These are phyloP conservation scores for Thymus quinquecostatus DNA, from an alignment of 257 asterid species.

Conservation along the genomic window DNA sequence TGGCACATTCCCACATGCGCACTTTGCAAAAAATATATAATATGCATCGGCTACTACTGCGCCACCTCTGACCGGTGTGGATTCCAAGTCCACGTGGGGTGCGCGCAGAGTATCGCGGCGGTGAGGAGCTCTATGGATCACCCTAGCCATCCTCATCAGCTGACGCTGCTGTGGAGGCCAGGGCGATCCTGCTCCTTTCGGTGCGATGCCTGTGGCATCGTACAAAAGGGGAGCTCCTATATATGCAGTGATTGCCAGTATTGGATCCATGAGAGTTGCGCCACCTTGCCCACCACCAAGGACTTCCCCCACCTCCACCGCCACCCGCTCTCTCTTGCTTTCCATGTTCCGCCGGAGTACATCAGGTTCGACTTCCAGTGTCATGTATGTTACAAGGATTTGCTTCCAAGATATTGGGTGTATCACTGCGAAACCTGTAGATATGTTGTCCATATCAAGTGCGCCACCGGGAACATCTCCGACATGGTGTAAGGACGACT, in stretches of 20 bases:
- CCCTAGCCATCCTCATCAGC: neutral
- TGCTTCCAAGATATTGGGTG: neutral
- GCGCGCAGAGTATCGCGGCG: neutral
- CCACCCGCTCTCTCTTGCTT: constrained; percentile 7
- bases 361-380: neutral
- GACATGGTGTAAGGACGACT: neutral
- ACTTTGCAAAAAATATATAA: neutral
- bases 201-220: constrained; percentile 7
- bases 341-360: neutral
- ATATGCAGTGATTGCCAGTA: neutral
- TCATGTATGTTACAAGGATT: neutral
- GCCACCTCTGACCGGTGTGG: neutral
- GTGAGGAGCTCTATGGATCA: neutral
- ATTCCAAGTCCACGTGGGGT: neutral
- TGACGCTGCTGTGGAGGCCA: neutral
- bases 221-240: neutral
- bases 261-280: constrained; percentile 6
- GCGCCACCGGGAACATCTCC: constrained; percentile 5
- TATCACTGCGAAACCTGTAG: constrained; percentile 17
- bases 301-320: neutral
- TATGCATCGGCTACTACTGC: neutral
- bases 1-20: neutral
- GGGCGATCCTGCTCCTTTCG: neutral
- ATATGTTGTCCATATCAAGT: constrained; percentile 24
- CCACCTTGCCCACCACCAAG: neutral